Conservation (phyloP, 192 early-diverging fungal species). For the Umbelopsis vinacea region DNA sequence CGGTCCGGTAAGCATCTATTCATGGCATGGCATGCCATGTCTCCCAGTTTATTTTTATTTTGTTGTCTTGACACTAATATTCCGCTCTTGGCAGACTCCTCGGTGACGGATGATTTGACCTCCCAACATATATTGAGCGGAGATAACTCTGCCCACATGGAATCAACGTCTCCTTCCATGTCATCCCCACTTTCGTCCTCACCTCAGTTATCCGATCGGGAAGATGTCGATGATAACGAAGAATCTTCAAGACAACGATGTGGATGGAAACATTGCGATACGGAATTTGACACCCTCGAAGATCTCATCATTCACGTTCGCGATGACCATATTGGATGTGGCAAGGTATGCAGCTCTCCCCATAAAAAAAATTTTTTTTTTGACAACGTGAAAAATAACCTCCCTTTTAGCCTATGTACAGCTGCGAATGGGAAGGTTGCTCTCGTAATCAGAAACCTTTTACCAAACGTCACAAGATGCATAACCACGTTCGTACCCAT, state of each 20-base stretch:
- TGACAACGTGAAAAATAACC: conserved; percentile 1
- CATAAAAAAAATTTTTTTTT: neutral
- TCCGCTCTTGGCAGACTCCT: neutral
- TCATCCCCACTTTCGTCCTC: conserved; percentile 23
- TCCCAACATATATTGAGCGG: conserved; percentile 1
- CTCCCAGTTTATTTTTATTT: too few species aligned
- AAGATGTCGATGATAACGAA: conserved; percentile 36
- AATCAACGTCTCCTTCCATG: conserved; percentile 15
- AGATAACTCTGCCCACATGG: conserved; percentile 11
- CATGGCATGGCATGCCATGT: neutral
- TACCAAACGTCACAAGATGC: conserved; percentile 73
- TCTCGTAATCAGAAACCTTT: conserved; percentile 65
- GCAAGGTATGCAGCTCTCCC: conserved; percentile 62
- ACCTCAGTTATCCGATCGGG: conserved; percentile 11
- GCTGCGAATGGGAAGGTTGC: conserved; percentile 57
- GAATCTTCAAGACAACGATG: conserved; percentile 42
- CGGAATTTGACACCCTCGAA: conserved; percentile 47
- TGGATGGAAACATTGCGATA: conserved; percentile 56
- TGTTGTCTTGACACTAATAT: neutral
- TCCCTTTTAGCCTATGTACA: conserved; percentile 47
- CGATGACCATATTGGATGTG: conserved; percentile 59
- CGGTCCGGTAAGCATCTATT: neutral
- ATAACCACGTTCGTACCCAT: conserved; percentile 75
- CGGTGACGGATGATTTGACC: conserved; percentile 13
- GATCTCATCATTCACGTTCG: conserved; percentile 58